A percentile compares a stretch with the other conserved stretches of the same genome.
Conservation (phyloP, 2,329 filamentous ascomycete genomes). For the Cladobotryum mycophilum region DNA sequence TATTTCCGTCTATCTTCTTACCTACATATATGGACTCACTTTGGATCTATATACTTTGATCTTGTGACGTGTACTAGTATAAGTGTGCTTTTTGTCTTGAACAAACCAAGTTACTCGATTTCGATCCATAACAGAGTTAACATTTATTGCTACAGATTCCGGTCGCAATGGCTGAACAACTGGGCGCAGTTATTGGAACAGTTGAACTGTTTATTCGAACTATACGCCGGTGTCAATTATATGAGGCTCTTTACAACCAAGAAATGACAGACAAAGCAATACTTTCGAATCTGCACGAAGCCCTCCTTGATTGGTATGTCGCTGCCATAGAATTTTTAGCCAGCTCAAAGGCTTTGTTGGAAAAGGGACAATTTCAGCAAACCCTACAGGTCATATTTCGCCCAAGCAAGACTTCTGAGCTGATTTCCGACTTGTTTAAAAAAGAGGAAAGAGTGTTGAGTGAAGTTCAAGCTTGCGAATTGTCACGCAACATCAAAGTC, state of each 20-base stretch:
- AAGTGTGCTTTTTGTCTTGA: no score
- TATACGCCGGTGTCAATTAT: slow-evolving; percentile 3
- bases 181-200: neutral
- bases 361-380: neutral
- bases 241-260: neutral
- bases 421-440: neutral
- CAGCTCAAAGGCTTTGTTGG: neutral
- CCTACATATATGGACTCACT: no score
- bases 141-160: neutral
- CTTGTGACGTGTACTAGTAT: no score
- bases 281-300: neutral
- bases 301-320: neutral
- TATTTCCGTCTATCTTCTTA: no score
- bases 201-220: slow-evolving; percentile 1
- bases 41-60: no score
- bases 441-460: neutral
- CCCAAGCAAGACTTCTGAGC: neutral
- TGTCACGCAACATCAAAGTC: neutral
- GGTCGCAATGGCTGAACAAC: neutral
- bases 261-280: neutral
- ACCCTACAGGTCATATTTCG: neutral
- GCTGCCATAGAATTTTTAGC: slow-evolving; percentile 1
- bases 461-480: neutral
- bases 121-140: no score
- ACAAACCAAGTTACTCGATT: no score